Conservation (phyloP, 306 rosid species). For the Corylus avellana region DNA sequence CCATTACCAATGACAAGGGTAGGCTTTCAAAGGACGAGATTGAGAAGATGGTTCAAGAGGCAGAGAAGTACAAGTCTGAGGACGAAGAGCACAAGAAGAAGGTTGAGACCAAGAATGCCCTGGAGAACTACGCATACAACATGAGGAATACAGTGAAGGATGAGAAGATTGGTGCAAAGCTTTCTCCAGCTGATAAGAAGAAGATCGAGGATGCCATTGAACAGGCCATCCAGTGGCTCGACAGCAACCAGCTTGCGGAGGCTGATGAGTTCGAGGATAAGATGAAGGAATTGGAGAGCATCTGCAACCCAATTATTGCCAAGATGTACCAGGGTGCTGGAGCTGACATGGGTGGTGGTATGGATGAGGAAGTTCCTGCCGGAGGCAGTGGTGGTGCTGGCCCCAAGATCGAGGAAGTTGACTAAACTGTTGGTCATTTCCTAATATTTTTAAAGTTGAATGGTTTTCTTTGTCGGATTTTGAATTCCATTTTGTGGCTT, state of each 20-base stretch:
- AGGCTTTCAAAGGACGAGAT: slow-evolving; percentile 75
- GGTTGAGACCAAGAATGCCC: slow-evolving; percentile 60
- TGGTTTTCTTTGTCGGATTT: neutral
- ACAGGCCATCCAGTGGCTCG: slow-evolving; percentile 67
- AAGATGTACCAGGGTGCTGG: slow-evolving; percentile 82
- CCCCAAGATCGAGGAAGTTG: slow-evolving; percentile 82
- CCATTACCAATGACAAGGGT: slow-evolving; percentile 79
- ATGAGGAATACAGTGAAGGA: slow-evolving; percentile 68
- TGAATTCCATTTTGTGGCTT: neutral
- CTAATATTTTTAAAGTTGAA: neutral
- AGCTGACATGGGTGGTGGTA: slow-evolving; percentile 41
- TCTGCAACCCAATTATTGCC: slow-evolving; percentile 75
- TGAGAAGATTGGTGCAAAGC: slow-evolving; percentile 64
- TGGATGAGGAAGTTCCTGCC: slow-evolving; percentile 50
- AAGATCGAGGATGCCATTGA: slow-evolving; percentile 68
- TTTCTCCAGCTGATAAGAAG: slow-evolving; percentile 59
- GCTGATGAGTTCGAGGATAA: slow-evolving; percentile 73
- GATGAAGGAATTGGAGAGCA: slow-evolving; percentile 80
- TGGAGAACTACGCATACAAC: slow-evolving; percentile 70
- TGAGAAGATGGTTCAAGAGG: slow-evolving; percentile 81
- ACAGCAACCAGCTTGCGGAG: slow-evolving; percentile 65
- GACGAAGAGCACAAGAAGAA: slow-evolving; percentile 75
- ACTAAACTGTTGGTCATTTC: slow-evolving; percentile 26
- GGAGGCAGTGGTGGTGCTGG: slow-evolving; percentile 65
- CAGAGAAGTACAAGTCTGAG: slow-evolving; percentile 76